These are phyloP conservation scores for Cyberlindnera mycetangii DNA, from an alignment of 805 yeast genomes.

Conservation along the genomic window DNA sequence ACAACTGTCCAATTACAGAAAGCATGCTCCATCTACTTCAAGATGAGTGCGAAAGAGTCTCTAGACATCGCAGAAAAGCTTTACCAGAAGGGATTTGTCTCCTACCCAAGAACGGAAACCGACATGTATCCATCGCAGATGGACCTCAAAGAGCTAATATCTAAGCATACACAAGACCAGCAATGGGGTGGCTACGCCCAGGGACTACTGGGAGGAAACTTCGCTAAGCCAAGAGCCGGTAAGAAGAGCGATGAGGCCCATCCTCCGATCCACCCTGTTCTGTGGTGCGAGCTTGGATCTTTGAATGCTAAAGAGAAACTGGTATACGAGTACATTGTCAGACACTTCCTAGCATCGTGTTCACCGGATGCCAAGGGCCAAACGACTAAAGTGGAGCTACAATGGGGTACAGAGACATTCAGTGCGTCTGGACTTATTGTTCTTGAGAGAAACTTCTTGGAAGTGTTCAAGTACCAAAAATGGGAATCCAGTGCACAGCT, in stretches of 20 bases:
- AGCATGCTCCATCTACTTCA: slow-evolving; percentile 71
- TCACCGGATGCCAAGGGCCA: slow-evolving; percentile 87
- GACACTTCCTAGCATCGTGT: slow-evolving; percentile 89
- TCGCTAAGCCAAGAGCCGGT: slow-evolving; percentile 74
- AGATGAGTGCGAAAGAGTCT: slow-evolving; percentile 76
- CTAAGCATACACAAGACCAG: slow-evolving; percentile 51
- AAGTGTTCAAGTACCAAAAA: slow-evolving; percentile 70
- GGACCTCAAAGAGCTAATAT: slow-evolving; percentile 62
- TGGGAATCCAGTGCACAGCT: slow-evolving; percentile 70
- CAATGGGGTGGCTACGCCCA: slow-evolving; percentile 76
- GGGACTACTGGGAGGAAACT: slow-evolving; percentile 40
- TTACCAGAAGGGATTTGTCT: slow-evolving; percentile 80
- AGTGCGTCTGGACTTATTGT: slow-evolving; percentile 73
- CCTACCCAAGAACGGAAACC: slow-evolving; percentile 98
- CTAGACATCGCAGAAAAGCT: slow-evolving; percentile 78
- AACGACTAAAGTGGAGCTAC: slow-evolving; percentile 54
- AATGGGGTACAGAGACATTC: slow-evolving; percentile 81
- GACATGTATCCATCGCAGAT: slow-evolving; percentile 76
- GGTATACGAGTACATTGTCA: slow-evolving; percentile 82
- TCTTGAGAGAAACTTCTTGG: slow-evolving; percentile 69
- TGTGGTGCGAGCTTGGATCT: slow-evolving; percentile 35
- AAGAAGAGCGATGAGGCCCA: slow-evolving; percentile 91
- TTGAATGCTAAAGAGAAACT: slow-evolving; percentile 49
- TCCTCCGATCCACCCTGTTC: slow-evolving; percentile 95
- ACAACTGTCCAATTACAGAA: slow-evolving; percentile 94